Percentiles rank a stretch among this genome's conserved stretches.
Conservation (phyloP, 495 filamentous ascomycete genomes). For the Neurospora intermedia region DNA sequence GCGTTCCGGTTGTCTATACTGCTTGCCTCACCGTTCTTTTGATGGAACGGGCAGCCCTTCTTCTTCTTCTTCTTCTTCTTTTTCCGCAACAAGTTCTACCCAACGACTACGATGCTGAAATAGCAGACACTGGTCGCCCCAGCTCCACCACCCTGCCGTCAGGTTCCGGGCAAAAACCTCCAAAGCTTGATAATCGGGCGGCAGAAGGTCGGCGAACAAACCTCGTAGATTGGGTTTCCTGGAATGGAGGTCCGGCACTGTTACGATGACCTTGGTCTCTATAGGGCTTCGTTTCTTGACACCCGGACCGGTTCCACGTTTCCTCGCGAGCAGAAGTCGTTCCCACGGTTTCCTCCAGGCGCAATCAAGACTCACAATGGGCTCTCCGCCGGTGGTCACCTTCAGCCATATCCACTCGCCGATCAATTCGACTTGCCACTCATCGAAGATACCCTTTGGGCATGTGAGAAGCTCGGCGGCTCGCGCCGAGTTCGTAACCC, state of each 20-base stretch:
- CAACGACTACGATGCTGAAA: slow-evolving; percentile 68
- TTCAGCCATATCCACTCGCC: slow-evolving; percentile 96
- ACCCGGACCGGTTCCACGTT: slow-evolving; percentile 6
- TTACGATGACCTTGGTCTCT: slow-evolving; percentile 46
- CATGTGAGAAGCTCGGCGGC: slow-evolving; percentile 46
- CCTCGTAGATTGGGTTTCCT: slow-evolving; percentile 58
- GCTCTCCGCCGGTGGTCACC: slow-evolving; percentile 57
- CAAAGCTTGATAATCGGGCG: slow-evolving; percentile 47
- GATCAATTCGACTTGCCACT: slow-evolving; percentile 51
- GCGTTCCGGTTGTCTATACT: background rate
- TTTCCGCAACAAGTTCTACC: slow-evolving; percentile 22
- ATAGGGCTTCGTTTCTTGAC: slow-evolving; percentile 18
- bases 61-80: background rate
- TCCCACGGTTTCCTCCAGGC: slow-evolving; percentile 82
- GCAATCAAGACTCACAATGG: slow-evolving; percentile 56
- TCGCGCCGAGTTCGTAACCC: slow-evolving; percentile 74
- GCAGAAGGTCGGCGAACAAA: slow-evolving; percentile 36
- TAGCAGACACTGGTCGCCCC: slow-evolving; percentile 76
- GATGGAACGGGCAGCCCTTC: background rate
- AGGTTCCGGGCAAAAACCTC: slow-evolving; percentile 86
- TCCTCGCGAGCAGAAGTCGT: slow-evolving; percentile 59
- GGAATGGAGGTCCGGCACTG: slow-evolving; percentile 85
- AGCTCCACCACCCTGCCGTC: slow-evolving; percentile 80
- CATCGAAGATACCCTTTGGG: slow-evolving; percentile 40
- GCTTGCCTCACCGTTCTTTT: background rate